Conservation (phyloP, 164 flowering plant species). For the Vitis rupestris region DNA sequence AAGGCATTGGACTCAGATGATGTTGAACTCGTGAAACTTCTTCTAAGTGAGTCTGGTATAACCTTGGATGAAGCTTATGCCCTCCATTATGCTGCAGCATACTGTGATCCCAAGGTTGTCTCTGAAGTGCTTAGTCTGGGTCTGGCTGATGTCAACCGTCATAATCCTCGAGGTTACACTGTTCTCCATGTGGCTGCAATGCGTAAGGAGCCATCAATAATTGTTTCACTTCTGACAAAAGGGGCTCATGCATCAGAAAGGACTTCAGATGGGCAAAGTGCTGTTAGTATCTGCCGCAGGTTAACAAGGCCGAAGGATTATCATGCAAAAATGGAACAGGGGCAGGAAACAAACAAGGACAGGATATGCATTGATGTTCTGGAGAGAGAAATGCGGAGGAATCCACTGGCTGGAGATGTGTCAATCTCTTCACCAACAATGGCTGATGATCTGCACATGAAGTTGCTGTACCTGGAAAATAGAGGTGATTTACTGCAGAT, state of each 20-base stretch:
- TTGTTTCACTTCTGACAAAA: conserved; percentile 52
- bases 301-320: conserved; percentile 73
- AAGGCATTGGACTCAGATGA: conserved; percentile 78
- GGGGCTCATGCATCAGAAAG: conserved; percentile 56
- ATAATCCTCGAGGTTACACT: conserved; percentile 53
- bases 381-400: conserved; percentile 59
- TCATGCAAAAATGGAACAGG: conserved; percentile 44
- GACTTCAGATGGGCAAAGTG: conserved; percentile 53
- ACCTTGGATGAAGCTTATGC: conserved; percentile 70
- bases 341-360: conserved; percentile 61
- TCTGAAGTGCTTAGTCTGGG: conserved; percentile 51
- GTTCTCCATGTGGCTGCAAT: conserved; percentile 77
- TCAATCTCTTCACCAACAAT: conserved; percentile 26
- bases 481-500: conserved; percentile 40
- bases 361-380: conserved; percentile 63
- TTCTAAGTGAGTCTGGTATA: conserved; percentile 47
- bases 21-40: conserved; percentile 66
- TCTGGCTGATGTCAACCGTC: conserved; percentile 50
- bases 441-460: conserved; percentile 56
- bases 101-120: conserved; percentile 70
- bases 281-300: conserved; percentile 56
- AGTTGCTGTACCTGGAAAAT: conserved; percentile 54
- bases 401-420: conserved; percentile 35
- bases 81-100: conserved; percentile 74
- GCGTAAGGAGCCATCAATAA: conserved; percentile 65